Percentiles rank a stretch among this genome's conserved stretches.
These are phyloP conservation scores for Aspergillus fischeri DNA, from an alignment of 2,329 filamentous ascomycete genomes.

Conservation along the genomic window DNA sequence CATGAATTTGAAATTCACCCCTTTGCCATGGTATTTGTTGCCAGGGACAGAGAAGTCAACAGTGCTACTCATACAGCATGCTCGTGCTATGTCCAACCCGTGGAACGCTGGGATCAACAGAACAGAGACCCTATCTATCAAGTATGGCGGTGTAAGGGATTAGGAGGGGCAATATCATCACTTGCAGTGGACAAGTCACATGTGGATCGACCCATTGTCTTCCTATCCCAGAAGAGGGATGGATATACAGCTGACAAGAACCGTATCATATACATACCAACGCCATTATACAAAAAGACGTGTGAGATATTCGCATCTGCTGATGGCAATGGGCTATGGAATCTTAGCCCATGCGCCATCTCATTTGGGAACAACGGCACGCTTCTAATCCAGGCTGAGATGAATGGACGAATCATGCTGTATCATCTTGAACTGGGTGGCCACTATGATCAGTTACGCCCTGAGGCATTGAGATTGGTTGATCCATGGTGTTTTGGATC, in stretches of 20 bases:
- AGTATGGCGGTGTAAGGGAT: background rate
- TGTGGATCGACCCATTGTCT: background rate
- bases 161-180: background rate
- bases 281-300: too few species aligned
- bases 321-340: slow-evolving; percentile 1
- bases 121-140: background rate
- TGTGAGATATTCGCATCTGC: slow-evolving; percentile 1
- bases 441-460: too few species aligned
- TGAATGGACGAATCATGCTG: background rate
- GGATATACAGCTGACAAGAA: background rate
- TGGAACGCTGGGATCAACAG: background rate
- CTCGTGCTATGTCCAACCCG: background rate
- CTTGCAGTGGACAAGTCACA: background rate
- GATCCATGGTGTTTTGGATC: background rate
- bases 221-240: background rate
- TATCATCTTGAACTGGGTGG: too few species aligned
- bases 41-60: too few species aligned
- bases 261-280: background rate
- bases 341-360: slow-evolving; percentile 1
- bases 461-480: too few species aligned
- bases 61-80: too few species aligned
- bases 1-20: too few species aligned
- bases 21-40: too few species aligned
- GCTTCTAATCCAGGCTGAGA: background rate
- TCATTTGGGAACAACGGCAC: background rate